phyloP scores from a whole-genome alignment of 768 basidiomycete genomes.

The Rhodotorula babjevae region DNA sequence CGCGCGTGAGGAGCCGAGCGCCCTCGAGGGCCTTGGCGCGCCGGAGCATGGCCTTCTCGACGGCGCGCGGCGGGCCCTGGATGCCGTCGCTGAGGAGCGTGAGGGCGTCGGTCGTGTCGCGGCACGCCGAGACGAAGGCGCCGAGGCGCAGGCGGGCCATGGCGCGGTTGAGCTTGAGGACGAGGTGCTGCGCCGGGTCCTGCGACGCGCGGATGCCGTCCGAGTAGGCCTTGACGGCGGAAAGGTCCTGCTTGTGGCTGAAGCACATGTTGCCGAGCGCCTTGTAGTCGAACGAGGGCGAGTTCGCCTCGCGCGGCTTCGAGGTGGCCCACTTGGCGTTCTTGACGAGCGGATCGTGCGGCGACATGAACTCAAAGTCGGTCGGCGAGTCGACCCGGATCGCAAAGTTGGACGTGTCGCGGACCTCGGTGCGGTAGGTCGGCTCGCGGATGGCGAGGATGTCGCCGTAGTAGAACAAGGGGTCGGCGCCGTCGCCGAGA shows the following conservation, averaged over 20 bases:
- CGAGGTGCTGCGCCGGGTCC: not conserved
- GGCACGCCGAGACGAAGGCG: conserved; percentile 7
- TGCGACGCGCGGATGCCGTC: conserved; percentile 16
- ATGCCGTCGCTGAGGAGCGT: not conserved
- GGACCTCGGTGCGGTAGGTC: conserved; percentile 37
- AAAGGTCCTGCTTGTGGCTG: conserved; percentile 38
- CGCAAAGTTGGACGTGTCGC: conserved; percentile 18
- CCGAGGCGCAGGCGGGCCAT: conserved; percentile 17
- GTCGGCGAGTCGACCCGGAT: conserved; percentile 47
- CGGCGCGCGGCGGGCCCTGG: not conserved
- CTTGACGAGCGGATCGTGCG: conserved; percentile 16
- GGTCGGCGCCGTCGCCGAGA: conserved; percentile 37
- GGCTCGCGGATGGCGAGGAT: conserved; percentile 48
- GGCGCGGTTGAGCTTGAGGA: conserved; percentile 21
- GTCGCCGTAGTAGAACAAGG: conserved; percentile 44
- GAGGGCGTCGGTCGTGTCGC: conserved; percentile 3
- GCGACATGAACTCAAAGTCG: not conserved
- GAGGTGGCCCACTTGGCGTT: conserved; percentile 3
- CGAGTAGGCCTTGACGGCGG: conserved; percentile 44
- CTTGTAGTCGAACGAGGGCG: conserved; percentile 32
- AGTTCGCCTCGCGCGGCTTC: not conserved
- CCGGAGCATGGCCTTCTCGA: conserved; percentile 67
- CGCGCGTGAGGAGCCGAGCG: not conserved
- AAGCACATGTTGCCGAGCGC: conserved; percentile 43
- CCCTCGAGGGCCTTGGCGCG: conserved; percentile 4